Evolutionary conservation across 2,329 filamentous ascomycete genomes (phyloP), one percentile per base, ranked within the genome.

Genomic region (Escovopsis sp.): DNA sequence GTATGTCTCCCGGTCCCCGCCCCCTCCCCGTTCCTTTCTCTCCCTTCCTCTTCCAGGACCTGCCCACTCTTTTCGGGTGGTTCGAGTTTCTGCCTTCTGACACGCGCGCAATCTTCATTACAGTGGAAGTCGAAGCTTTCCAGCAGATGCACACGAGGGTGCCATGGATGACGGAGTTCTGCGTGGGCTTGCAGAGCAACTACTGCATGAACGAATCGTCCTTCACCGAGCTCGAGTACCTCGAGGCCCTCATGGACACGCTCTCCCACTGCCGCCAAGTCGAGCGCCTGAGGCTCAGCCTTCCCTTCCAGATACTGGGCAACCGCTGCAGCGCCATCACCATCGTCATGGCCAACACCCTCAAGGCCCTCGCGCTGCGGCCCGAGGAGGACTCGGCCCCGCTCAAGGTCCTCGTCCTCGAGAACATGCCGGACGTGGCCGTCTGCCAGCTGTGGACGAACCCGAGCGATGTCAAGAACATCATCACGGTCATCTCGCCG

Each of bases 221-320:
- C 8, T 73, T 73, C 47, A 71, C 67, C 35, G 68, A 70, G 48
- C 50, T 54, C 5, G 68, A 73, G 36, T 74, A 67, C 49, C 58
- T 60, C 33, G 45, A 50, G 5, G 57, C 58, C 8, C 51, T 72
- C 7, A 59, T 63, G 39, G 54, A 54, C 24, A 59, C 72, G 27
- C 57, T 74, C 1, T 60, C 63, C 46, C 55, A 62, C 42, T 66
- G 66, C 42, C 64, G 66, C 34, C 60, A 64, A 16, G 53, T 70
- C 42, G 58, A 63, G 6, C 58, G 67, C 4, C 51, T 72, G n/a
- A 66, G 68, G 35, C 53, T 74, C 16, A 70, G 65, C 45, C 61
- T 74, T 5, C 70, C 70, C 3, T 71, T 70, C 44, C 67, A 71
- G 48, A 57, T 73, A 8, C 61, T 71, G 10, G 66, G 64, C 13